Conservation (phyloP, 1,284 basidiomycete species). For the Omphalotus olearius region DNA sequence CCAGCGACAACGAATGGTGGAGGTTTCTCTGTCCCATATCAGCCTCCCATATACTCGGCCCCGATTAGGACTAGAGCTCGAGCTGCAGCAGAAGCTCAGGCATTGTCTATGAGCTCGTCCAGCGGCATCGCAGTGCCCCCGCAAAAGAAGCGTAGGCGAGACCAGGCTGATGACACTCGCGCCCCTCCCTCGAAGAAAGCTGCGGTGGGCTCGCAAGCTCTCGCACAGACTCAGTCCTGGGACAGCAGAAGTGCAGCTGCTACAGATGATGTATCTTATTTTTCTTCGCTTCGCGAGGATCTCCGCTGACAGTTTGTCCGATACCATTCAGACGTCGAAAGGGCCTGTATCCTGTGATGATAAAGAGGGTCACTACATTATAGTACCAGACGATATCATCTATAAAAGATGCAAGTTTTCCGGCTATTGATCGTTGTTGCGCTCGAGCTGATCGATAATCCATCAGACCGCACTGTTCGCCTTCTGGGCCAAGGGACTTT, state of each 20-base stretch:
- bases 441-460: slow-evolving; percentile 20
- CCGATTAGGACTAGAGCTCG: slow-evolving; percentile 76
- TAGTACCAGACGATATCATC: slow-evolving; percentile 86
- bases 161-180: slow-evolving; percentile 64
- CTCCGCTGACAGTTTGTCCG: slow-evolving; percentile 20
- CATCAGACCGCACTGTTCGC: slow-evolving; percentile 81
- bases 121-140: slow-evolving; percentile 59
- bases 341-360: slow-evolving; percentile 77
- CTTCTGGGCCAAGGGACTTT: slow-evolving; percentile 97
- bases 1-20: slow-evolving; percentile 61
- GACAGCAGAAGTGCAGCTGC: slow-evolving; percentile 56
- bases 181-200: slow-evolving; percentile 59
- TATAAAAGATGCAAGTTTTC: slow-evolving; percentile 68
- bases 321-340: slow-evolving; percentile 46
- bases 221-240: slow-evolving; percentile 54
- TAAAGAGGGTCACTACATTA: slow-evolving; percentile 93
- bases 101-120: slow-evolving; percentile 59
- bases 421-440: slow-evolving; percentile 8
- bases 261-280: slow-evolving; percentile 56
- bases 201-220: slow-evolving; percentile 38
- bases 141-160: slow-evolving; percentile 75
- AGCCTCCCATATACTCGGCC: slow-evolving; percentile 62
- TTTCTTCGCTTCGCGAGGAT: slow-evolving; percentile 17
- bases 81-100: slow-evolving; percentile 77
- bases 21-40: slow-evolving; percentile 68